Base-by-base conservation (phyloP, 2,329 filamentous ascomycete genomes). In the Fusarium napiforme region DNA sequence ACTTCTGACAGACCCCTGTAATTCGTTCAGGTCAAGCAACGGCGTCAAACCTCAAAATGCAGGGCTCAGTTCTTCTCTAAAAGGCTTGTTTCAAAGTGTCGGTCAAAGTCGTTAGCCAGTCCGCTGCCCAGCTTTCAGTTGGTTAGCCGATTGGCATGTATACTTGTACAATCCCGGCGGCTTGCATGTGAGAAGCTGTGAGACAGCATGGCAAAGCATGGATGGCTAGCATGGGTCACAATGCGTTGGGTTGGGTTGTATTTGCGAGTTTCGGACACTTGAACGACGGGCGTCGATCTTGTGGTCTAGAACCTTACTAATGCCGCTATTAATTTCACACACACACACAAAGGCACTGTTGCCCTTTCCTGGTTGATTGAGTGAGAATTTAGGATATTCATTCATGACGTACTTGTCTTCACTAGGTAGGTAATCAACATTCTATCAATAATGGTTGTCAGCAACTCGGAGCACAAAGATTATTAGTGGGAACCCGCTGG, bases 231-330 rank as follows among this genome's bases (percentile, higher is more conserved):
- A 50, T 71, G 50, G 45, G 46, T 56, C 30, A 45, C 37, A 37
- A 39, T 46, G 7, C 16, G 42, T 52, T 47, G 49, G 60, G 65
- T 73, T 47, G 43, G 57, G 65, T 73, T 47, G 47, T 37, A 62
- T 49, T 67, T 60, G 10, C 32, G 36, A 65, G 42, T 59, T 59
- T 66, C 46, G 43, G 26, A 42, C 39, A 42, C 43, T 56, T 50
- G 23, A 19, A 21, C 65, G 19, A 47, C 45, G 26, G 45, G 26
- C 26, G 73, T 57, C 63, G 71, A 77, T 77, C 75, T 57, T 34
- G 55, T 34, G 64, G 71, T 74, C 73, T 73, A 67, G 69, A 62
- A 68, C 60, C 26, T 55, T 53, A 18, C 49, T 42, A 50, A 46
- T 42, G 61, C 30, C 21, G 36, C 42, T 23, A 42, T 47, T 53